Evolutionary conservation across 306 rosid species (phyloP).

Genomic region (Gynostemma pentaphyllum): DNA sequence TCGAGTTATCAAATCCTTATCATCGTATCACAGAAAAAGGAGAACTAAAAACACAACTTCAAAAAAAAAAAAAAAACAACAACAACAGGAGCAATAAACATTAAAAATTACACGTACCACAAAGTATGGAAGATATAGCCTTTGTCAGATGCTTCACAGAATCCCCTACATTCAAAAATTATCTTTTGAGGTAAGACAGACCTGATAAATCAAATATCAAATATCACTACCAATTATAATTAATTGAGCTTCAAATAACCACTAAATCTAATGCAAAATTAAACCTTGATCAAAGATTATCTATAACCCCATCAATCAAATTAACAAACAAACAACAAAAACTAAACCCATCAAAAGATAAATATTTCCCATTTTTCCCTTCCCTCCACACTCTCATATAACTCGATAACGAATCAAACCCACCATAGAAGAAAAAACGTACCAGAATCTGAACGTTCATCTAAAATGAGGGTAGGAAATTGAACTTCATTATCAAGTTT

Average conservation of each 20-base stretch:
- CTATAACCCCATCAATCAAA: background rate
- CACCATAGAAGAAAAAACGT: background rate
- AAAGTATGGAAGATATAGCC: conserved; percentile 31
- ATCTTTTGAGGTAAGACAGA: background rate
- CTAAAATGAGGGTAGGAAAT: conserved; percentile 26
- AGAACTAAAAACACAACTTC: too few relatives aligned
- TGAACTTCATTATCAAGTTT: background rate
- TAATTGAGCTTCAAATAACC: background rate
- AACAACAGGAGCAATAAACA: conserved; percentile 3
- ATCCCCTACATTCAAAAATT: conserved; percentile 43
- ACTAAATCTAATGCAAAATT: background rate
- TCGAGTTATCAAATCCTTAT: background rate
- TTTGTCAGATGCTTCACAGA: conserved; percentile 11
- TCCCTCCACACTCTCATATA: background rate
- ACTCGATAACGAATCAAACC: conserved; percentile 14
- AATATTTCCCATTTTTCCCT: background rate
- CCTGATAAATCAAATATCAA: background rate
- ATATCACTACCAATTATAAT: background rate
- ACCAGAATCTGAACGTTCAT: conserved; percentile 39
- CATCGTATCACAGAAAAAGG: too few relatives aligned
- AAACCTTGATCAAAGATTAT: background rate
- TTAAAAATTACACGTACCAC: conserved; percentile 37
- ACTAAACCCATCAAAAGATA: background rate
- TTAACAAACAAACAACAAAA: background rate
- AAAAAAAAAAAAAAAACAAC: background rate